A percentile compares a stretch with the other conserved stretches of the same genome.
phyloP scores from a whole-genome alignment of 768 basidiomycete genomes.

The Termitomyces sp. region DNA sequence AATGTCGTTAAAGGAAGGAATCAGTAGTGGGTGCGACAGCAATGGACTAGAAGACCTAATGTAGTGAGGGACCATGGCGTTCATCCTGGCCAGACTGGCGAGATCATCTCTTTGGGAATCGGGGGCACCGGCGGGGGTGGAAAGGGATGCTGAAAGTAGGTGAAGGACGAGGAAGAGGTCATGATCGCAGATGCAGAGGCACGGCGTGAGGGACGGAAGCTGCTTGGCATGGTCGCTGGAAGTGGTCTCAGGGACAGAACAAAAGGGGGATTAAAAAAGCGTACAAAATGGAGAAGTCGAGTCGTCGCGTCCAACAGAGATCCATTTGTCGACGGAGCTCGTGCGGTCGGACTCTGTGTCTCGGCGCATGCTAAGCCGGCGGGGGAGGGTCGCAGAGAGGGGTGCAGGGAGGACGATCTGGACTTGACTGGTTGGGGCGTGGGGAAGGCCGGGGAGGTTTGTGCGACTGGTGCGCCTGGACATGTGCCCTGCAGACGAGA shows the following conservation, averaged over 20 bases:
- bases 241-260: neutral
- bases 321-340: slow-evolving; percentile 32
- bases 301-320: slow-evolving; percentile 17
- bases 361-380: slow-evolving; percentile 7
- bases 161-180: slow-evolving; percentile 6
- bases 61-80: neutral
- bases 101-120: neutral
- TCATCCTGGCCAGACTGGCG: neutral
- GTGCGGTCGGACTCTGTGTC: slow-evolving; percentile 13
- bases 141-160: slow-evolving; percentile 2
- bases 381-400: slow-evolving; percentile 36
- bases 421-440: slow-evolving; percentile 52
- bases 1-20: neutral
- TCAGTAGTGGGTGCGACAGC: neutral
- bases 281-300: neutral
- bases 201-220: slow-evolving; percentile 4
- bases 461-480: slow-evolving; percentile 24
- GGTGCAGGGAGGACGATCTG: slow-evolving; percentile 68
- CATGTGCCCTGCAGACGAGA: slow-evolving; percentile 7
- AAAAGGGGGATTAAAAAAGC: neutral
- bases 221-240: neutral
- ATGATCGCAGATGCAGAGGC: slow-evolving; percentile 1
- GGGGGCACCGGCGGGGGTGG: slow-evolving; percentile 8
- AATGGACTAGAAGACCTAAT: neutral
- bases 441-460: slow-evolving; percentile 52